Evolutionary conservation across 768 basidiomycete genomes (phyloP), one percentile per base, ranked within the genome.

Genomic region (Clitopilus hobsonii): DNA sequence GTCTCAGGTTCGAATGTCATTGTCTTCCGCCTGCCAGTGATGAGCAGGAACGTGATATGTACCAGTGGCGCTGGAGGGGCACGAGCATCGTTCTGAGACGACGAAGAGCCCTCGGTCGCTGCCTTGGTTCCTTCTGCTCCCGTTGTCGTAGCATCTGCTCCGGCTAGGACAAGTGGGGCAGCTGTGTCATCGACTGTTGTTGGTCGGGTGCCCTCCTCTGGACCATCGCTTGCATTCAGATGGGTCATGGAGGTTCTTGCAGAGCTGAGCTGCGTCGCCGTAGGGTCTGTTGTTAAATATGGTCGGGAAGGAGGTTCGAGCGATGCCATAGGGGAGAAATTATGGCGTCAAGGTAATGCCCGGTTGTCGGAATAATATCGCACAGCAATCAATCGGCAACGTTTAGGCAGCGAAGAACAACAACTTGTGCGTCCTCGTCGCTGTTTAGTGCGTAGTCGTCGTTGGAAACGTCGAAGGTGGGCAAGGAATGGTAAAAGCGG

Each of bases 1-100:
- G 81, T 87, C 60, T 83, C 82, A 11, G 88, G 88, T 25, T 89
- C 87, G 60, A 92, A 92, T 0, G 78, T 71, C 81, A 91, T 88
- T 0, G 83, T 82, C 58, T 84, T 75, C 57, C 88, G 74, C 38
- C 77, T 71, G 0, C 89, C 88, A 0, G 87, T 84, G 24, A 90
- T 79, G 50, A 90, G 75, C 41, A 92, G 73, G 67, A 92, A 90
- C 0, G 87, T 88, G 38, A 92, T 63, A 23, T 78, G 77, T 2
- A 81, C 79, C 66, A 86, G 84, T 0, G 85, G 84, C 6, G 75
- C 81, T 60, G 84, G 84, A 3, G 86, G 86, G 1, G 83, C 60
- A 23, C 23, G 56, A 8, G 11, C 41, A 1, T 45, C 41, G 41
- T 18, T 45, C 41, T 18, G 16, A 11, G 41, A 20, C n/a, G 41